Conservation (phyloP, 768 basidiomycete genomes). For the Collybia sordida region DNA sequence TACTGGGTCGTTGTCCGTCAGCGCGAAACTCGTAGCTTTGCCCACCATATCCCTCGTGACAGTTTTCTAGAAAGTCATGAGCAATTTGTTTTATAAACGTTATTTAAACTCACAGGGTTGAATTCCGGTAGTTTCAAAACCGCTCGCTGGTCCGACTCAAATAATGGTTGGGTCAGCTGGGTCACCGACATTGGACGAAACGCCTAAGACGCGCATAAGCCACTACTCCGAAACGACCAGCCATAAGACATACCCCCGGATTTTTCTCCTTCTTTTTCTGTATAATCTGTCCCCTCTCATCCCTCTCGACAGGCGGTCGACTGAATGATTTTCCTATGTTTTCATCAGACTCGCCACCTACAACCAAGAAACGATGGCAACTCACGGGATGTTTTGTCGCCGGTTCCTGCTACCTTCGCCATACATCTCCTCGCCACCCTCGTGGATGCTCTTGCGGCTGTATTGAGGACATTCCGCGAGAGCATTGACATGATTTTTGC, state of each 20-base stretch:
- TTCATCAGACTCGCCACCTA: too few species aligned
- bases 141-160: constrained; percentile 33
- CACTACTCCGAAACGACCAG: background rate
- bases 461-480: too few species aligned
- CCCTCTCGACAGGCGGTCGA: constrained; percentile 5
- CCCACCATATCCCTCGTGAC: constrained; percentile 35
- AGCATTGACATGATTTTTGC: too few species aligned
- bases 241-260: constrained; percentile 25
- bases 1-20: constrained; percentile 48
- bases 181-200: constrained; percentile 40
- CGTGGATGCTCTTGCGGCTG: too few species aligned
- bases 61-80: background rate
- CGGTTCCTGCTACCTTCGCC: too few species aligned
- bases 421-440: too few species aligned
- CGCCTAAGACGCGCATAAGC: constrained; percentile 25
- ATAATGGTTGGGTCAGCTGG: constrained; percentile 39
- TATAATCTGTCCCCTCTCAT: constrained; percentile 12
- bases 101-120: constrained; percentile 34
- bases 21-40: constrained; percentile 44
- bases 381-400: too few species aligned
- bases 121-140: constrained; percentile 41
- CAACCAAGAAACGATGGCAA: too few species aligned
- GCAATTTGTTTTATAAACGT: constrained; percentile 13
- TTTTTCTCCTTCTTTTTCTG: constrained; percentile 21
- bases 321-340: constrained; percentile 6